A percentile compares a stretch with the other conserved stretches of the same genome.
Evolutionary conservation across 179 eudicot genomes (phyloP).

Genomic region (Camellia oleifera): DNA sequence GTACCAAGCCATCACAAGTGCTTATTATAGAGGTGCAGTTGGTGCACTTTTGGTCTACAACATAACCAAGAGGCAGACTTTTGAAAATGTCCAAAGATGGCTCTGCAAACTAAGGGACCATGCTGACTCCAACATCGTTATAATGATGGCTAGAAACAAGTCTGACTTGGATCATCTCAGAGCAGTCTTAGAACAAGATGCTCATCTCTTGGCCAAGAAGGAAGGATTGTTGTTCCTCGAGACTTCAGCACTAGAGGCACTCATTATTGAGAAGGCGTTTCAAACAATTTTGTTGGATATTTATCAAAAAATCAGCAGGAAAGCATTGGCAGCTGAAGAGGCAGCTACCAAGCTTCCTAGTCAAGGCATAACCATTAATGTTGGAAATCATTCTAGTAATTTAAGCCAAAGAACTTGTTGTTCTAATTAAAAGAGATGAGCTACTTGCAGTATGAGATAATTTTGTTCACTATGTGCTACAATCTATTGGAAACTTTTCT

Average conservation of each 20-base stretch:
- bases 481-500: no score
- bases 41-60: constrained; percentile 48
- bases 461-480: no score
- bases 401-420: constrained; percentile 12
- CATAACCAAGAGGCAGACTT: constrained; percentile 25
- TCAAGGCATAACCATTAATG: constrained; percentile 59
- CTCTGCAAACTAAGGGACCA: no score
- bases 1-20: constrained; percentile 19
- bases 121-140: no score
- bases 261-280: constrained; percentile 27
- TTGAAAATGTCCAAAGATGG: no score
- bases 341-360: constrained; percentile 49
- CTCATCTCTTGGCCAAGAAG: no score
- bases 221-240: no score
- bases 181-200: no score
- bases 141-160: no score
- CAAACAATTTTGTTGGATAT: constrained; percentile 55
- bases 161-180: no score
- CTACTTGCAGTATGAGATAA: no score
- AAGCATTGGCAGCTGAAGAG: constrained; percentile 62
- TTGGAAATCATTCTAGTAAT: constrained; percentile 29
- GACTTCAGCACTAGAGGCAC: no score
- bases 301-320: constrained; percentile 56
- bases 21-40: constrained; percentile 18
- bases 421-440: background rate